Evolutionary conservation across 164 flowering plant species (phyloP).

Genomic region (Buxus sempervirens): DNA sequence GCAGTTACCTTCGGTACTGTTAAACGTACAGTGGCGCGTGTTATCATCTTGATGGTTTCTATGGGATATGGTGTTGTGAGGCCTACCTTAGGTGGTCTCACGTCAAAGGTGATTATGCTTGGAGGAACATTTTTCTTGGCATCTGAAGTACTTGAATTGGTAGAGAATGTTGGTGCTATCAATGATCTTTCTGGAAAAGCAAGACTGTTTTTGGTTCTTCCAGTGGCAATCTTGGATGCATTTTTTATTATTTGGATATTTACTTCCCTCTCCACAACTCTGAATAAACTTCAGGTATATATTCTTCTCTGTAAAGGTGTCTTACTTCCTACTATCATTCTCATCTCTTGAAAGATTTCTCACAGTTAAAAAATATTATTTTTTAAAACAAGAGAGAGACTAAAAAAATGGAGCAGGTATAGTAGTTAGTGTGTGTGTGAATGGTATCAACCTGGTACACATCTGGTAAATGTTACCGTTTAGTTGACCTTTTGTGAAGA

Average conservation of each 20-base stretch:
- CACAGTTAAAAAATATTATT: background rate
- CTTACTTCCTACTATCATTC: background rate
- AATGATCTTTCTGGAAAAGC: slow-evolving; percentile 93
- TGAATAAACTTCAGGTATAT: slow-evolving; percentile 92
- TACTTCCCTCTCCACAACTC: slow-evolving; percentile 85
- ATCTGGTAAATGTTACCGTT: too few species aligned
- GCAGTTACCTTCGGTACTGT: slow-evolving; percentile 42
- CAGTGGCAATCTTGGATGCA: slow-evolving; percentile 92
- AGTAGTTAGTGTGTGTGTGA: too few species aligned
- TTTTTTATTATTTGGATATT: slow-evolving; percentile 98
- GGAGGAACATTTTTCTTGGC: slow-evolving; percentile 91
- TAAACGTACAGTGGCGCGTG: slow-evolving; percentile 77
- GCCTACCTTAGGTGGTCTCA: slow-evolving; percentile 93
- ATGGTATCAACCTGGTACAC: background rate
- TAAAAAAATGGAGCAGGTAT: background rate
- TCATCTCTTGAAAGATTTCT: background rate
- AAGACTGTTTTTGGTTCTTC: slow-evolving; percentile 84
- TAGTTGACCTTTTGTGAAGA: background rate
- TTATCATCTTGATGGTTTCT: slow-evolving; percentile 81
- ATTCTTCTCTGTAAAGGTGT: background rate
- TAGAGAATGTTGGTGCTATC: slow-evolving; percentile 89
- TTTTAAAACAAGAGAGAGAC: too few species aligned
- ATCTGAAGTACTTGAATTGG: slow-evolving; percentile 89
- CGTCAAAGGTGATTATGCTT: slow-evolving; percentile 90
- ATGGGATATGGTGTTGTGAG: slow-evolving; percentile 99